Conservation (phyloP, 352 stramenopile species). For the Globisporangium middletonii region DNA sequence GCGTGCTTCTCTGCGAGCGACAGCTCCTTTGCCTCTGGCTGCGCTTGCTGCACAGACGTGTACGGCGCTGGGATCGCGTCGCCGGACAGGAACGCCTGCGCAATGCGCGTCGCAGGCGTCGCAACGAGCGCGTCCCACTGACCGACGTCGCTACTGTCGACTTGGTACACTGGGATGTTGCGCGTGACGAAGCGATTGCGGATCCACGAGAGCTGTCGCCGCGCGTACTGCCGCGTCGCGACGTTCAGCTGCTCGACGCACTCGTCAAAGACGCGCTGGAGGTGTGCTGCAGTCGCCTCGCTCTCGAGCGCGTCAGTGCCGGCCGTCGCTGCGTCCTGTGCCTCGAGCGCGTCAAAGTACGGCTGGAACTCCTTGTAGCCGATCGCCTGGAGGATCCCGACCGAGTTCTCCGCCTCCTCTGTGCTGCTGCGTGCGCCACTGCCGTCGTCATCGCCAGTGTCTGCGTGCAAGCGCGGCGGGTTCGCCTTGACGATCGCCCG, state of each 20-base stretch:
- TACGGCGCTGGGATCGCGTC: constrained; percentile 20
- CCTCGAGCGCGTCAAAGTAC: constrained; percentile 65
- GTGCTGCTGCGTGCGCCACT: not conserved
- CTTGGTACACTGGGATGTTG: constrained; percentile 80
- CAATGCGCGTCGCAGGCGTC: constrained; percentile 58
- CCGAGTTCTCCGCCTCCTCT: constrained; percentile 20
- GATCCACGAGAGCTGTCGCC: constrained; percentile 85
- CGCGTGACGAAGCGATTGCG: constrained; percentile 81
- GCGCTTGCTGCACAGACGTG: constrained; percentile 39
- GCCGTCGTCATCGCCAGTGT: constrained; percentile 3
- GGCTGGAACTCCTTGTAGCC: constrained; percentile 89
- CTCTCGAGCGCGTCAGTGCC: not conserved
- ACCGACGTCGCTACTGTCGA: constrained; percentile 73
- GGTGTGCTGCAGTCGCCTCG: constrained; percentile 10
- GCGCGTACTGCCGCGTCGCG: constrained; percentile 81
- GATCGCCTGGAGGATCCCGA: constrained; percentile 85
- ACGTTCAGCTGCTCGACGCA: constrained; percentile 78
- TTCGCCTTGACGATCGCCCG: constrained; percentile 42
- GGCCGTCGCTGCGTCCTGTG: constrained; percentile 7
- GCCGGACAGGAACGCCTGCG: constrained; percentile 39
- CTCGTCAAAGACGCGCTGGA: constrained; percentile 39
- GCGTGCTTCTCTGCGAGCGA: constrained; percentile 53
- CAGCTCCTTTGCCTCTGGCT: constrained; percentile 34
- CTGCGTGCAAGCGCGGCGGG: constrained; percentile 25
- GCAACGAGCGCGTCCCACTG: constrained; percentile 54